These are phyloP conservation scores for Selaginella moellendorffii DNA, from an alignment of 75 land plant genomes.

Conservation along the genomic window DNA sequence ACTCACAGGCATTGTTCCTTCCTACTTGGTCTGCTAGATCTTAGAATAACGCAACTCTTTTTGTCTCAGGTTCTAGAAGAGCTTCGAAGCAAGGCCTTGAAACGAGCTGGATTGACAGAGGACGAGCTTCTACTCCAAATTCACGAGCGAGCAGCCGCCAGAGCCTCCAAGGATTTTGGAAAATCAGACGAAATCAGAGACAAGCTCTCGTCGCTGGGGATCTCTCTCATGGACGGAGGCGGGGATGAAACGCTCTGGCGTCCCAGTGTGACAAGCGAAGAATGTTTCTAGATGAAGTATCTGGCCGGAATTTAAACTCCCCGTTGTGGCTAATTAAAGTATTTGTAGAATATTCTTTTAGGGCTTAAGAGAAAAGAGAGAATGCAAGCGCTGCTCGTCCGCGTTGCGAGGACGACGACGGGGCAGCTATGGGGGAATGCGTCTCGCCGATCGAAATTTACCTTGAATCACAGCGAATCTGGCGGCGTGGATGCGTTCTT, in stretches of 20 bases:
- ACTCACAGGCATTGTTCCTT: constrained; percentile 33
- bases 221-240: constrained; percentile 85
- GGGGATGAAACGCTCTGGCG: constrained; percentile 75
- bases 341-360: too few species aligned
- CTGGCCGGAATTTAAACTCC: too few species aligned
- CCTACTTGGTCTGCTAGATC: background rate
- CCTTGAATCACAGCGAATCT: too few species aligned
- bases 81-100: constrained; percentile 52
- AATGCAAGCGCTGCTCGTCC: too few species aligned
- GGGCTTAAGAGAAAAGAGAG: too few species aligned
- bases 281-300: too few species aligned
- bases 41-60: background rate
- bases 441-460: too few species aligned
- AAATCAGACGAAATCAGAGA: constrained; percentile 58
- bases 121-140: constrained; percentile 38
- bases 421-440: too few species aligned
- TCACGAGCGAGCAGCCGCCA: constrained; percentile 52
- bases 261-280: too few species aligned
- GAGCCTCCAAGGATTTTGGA: constrained; percentile 53
- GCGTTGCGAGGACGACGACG: too few species aligned
- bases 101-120: constrained; percentile 52
- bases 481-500: background rate
- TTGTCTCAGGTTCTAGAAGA: constrained; percentile 67
- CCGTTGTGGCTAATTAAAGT: too few species aligned
- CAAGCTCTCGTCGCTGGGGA: constrained; percentile 44